These are phyloP conservation scores for Podospora pseudopauciseta DNA, from an alignment of 495 filamentous ascomycete species.

Conservation along the genomic window DNA sequence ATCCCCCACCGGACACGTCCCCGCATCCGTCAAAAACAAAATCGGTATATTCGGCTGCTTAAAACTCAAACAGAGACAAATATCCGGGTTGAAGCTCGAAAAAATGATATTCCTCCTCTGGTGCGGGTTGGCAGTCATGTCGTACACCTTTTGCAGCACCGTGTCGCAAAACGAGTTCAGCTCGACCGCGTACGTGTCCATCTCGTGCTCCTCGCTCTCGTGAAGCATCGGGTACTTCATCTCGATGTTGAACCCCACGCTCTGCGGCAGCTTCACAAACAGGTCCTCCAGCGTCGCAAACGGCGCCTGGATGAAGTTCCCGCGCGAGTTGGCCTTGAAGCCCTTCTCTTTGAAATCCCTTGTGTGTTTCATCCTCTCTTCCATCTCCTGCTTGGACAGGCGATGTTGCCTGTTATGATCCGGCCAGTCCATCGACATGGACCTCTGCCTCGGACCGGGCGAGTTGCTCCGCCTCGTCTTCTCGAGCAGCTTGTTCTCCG, in stretches of 20 bases:
- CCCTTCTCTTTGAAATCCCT: constrained; percentile 84
- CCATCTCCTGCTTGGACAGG: constrained; percentile 51
- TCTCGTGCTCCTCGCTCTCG: constrained; percentile 89
- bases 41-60: constrained; percentile 95
- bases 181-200: constrained; percentile 97
- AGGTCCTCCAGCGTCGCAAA: constrained; percentile 94
- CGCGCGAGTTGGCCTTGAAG: constrained; percentile 92
- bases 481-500: constrained; percentile 27
- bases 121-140: constrained; percentile 47
- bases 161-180: constrained; percentile 97
- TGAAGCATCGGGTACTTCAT: constrained; percentile 98
- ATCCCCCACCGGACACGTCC: constrained; percentile 71
- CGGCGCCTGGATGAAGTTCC: constrained; percentile 87
- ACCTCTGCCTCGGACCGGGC: constrained; percentile 40
- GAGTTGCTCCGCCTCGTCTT: constrained; percentile 33
- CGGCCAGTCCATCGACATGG: constrained; percentile 44
- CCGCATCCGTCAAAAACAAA: constrained; percentile 89
- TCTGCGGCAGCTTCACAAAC: constrained; percentile 75
- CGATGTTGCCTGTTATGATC: constrained; percentile 17
- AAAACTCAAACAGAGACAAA: constrained; percentile 88
- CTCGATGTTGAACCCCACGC: constrained; percentile 95
- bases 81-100: constrained; percentile 93
- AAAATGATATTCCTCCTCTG: constrained; percentile 79
- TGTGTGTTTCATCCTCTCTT: constrained; percentile 95
- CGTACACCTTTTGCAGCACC: constrained; percentile 81